Evolutionary conservation across 352 stramenopile species (phyloP).

Genomic region (Phytophthora pseudosyringae): DNA sequence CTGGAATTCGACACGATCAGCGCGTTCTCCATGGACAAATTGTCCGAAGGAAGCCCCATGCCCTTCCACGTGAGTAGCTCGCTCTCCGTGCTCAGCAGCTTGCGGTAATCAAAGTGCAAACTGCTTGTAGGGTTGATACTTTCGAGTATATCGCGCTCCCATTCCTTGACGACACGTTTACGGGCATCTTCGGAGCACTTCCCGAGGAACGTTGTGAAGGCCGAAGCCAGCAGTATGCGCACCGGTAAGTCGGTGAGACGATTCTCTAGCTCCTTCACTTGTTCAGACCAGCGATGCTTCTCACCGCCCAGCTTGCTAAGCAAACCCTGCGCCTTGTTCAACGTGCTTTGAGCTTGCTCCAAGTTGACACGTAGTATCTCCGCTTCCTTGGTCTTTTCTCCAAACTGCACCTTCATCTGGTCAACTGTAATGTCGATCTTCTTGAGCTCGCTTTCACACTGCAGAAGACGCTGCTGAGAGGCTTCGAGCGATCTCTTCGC

Average conservation of each 20-base stretch:
- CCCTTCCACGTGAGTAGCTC: constrained; percentile 94
- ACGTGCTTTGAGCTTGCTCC: constrained; percentile 86
- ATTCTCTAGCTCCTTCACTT: constrained; percentile 86
- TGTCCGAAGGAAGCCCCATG: constrained; percentile 91
- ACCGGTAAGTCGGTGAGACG: constrained; percentile 87
- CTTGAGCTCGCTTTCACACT: constrained; percentile 92
- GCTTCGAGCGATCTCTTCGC: constrained; percentile 89
- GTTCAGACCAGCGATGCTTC: constrained; percentile 91
- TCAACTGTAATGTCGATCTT: constrained; percentile 91
- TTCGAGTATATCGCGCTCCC: constrained; percentile 77
- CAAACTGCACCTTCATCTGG: constrained; percentile 93
- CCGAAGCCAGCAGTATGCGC: constrained; percentile 91
- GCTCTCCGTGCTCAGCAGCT: constrained; percentile 92
- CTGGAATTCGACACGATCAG: constrained; percentile 87
- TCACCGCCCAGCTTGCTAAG: constrained; percentile 93
- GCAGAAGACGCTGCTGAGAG: constrained; percentile 85
- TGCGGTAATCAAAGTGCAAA: constrained; percentile 82
- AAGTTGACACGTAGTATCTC: constrained; percentile 91
- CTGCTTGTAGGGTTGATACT: constrained; percentile 34
- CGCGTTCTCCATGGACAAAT: constrained; percentile 95
- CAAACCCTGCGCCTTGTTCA: constrained; percentile 93
- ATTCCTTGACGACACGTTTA: constrained; percentile 73
- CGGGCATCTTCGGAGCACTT: constrained; percentile 92
- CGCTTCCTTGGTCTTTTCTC: constrained; percentile 92
- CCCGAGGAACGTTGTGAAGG: constrained; percentile 95